Percentiles rank a stretch among this genome's conserved stretches.
phyloP scores from a whole-genome alignment of 2,329 filamentous ascomycete genomes.

The Pseudogymnoascus pannorum region DNA sequence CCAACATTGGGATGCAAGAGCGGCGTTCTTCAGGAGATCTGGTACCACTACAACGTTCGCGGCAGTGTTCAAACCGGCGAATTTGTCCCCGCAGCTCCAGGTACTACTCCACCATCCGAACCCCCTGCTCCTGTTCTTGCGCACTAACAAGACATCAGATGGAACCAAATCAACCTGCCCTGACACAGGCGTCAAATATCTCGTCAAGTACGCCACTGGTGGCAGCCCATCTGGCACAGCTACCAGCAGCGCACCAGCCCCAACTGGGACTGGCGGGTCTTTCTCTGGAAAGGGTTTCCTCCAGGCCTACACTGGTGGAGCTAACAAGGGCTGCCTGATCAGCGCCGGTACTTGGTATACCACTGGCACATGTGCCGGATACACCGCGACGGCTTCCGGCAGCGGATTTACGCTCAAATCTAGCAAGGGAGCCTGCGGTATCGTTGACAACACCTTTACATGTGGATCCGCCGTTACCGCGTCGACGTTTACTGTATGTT shows the following conservation, averaged over 20 bases:
- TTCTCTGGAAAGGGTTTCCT: conserved; percentile 52
- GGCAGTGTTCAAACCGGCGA: conserved; percentile 44
- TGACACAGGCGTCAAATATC: conserved; percentile 42
- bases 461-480: conserved; percentile 44
- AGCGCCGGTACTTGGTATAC: conserved; percentile 60
- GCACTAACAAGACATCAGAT: conserved; percentile 8
- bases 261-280: conserved; percentile 18
- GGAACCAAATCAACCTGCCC: conserved; percentile 49
- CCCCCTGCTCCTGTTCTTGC: background rate
- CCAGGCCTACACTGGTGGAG: conserved; percentile 44
- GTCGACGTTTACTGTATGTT: conserved; percentile 30
- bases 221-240: conserved; percentile 35
- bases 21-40: conserved; percentile 42
- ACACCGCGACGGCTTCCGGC: conserved; percentile 42
- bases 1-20: conserved; percentile 37
- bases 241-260: conserved; percentile 28
- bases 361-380: conserved; percentile 60
- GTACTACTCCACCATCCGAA: background rate
- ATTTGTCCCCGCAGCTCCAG: conserved; percentile 34
- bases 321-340: conserved; percentile 59
- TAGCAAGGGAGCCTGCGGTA: conserved; percentile 51
- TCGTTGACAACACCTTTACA: conserved; percentile 44
- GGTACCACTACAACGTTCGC: conserved; percentile 47
- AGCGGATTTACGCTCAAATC: conserved; percentile 41
- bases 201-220: conserved; percentile 42